Percentiles rank a stretch among this genome's conserved stretches.
Conservation (phyloP, 169 alveolate species). For the Eimeria nieschulzi region DNA sequence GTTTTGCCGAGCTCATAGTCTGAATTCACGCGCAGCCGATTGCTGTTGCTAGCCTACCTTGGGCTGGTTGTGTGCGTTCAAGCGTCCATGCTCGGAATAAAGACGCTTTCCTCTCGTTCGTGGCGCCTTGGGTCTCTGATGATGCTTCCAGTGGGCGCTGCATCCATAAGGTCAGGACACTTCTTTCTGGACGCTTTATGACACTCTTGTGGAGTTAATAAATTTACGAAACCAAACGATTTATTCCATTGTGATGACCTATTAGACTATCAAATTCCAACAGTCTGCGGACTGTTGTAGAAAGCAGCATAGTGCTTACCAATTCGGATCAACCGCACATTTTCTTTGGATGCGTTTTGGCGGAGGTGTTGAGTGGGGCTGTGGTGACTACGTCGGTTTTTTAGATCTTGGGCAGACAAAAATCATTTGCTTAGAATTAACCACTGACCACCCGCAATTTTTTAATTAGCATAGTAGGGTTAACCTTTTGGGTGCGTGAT, state of each 20-base stretch:
- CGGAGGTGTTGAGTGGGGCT: too few relatives aligned
- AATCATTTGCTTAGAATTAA: too few relatives aligned
- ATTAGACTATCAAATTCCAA: constrained; percentile 1
- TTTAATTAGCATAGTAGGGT: too few relatives aligned
- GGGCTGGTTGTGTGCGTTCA: constrained; percentile 18
- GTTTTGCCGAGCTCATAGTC: constrained; percentile 20
- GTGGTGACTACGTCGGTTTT: too few relatives aligned
- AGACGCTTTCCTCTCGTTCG: constrained; percentile 7
- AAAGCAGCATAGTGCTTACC: neutral
- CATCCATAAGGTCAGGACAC: constrained; percentile 28
- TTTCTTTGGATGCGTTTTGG: too few relatives aligned
- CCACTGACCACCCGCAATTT: too few relatives aligned
- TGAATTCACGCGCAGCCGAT: constrained; percentile 18
- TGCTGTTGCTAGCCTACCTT: neutral
- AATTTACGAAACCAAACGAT: neutral
- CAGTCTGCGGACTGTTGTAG: neutral
- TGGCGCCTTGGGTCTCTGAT: neutral
- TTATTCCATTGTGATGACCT: neutral
- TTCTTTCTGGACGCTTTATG: neutral
- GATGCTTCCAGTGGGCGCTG: constrained; percentile 11
- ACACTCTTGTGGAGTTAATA: neutral
- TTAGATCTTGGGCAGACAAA: too few relatives aligned
- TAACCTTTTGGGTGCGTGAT: too few relatives aligned
- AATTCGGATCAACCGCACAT: neutral
- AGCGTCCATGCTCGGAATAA: constrained; percentile 17